Evolutionary conservation across 164 flowering plant species (phyloP), one percentile per base, ranked within the genome.

Genomic region (Annona squamosa): DNA sequence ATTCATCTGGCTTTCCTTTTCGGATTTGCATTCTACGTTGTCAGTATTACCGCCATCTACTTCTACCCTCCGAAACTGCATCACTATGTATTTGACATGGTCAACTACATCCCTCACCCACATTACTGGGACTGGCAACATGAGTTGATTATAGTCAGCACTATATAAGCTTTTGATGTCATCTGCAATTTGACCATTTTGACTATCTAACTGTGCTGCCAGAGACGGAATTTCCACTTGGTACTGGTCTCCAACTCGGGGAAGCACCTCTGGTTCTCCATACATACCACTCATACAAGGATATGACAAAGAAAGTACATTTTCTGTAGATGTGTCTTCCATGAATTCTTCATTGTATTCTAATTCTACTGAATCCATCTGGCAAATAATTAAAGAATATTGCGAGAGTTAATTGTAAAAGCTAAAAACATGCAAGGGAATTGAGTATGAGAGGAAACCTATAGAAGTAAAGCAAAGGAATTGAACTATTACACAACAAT

Each of bases 201-300:
- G 75, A 16, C 64, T 66, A 5, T 80, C 86, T 18, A 78, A 71
- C 62, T 81, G 72, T 19, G 77, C 4, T 37, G 77, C 18, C 2
- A 86, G 63, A 13, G 84, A 68, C 43, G 97, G 97, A 76, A 93
- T 82, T 72, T 93, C 86, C 67, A 78, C 94, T 79, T 95, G 99
- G 78, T 85, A 94, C 66, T 87, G 63, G 48, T 81, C 82, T 57
- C 99, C 98, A 69, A 91, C 79, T 71, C 98, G 90, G 76, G 97
- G 91, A 63, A 44, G 79, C 42, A 83, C 74, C 78, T 83, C 78
- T 41, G 84, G 90, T 2, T 84, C 88, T 67, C 86, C 88, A 79
- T 80, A 81, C 5, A 77, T 68, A 62, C 68, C 86, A 74, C 19
- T 59, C n/a, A 65, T 17, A 45, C 77, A 84, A 72, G 79, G 67